Conservation (phyloP, 768 basidiomycete genomes). For the Xerocomus potaroensis region DNA sequence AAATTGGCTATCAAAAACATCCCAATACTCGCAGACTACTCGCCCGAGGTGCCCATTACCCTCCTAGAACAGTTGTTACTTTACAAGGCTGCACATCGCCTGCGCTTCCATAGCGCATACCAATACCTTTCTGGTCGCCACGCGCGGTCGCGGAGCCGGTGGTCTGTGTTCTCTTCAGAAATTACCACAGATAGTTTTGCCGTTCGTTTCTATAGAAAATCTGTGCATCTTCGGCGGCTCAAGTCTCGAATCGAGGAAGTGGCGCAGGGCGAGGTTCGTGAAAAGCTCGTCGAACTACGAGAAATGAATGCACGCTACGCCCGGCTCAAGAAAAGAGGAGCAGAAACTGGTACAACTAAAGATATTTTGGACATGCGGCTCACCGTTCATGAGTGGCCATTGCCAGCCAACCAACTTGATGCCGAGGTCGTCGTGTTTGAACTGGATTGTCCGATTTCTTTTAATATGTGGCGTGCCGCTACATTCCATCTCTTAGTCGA, state of each 20-base stretch:
- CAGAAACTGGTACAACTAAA: background rate
- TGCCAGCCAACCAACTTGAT: constrained; percentile 28
- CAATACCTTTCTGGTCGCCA: too few species aligned
- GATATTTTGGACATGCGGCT: background rate
- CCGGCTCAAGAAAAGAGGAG: too few species aligned
- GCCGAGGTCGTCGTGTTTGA: background rate
- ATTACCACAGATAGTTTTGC: background rate
- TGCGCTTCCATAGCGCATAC: too few species aligned
- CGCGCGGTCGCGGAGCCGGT: background rate
- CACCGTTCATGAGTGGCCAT: constrained; percentile 41
- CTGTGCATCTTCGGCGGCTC: background rate
- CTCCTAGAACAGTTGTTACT: too few species aligned
- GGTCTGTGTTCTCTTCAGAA: background rate
- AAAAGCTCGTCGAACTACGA: background rate
- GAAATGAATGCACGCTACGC: background rate
- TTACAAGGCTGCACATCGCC: too few species aligned
- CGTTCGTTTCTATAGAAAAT: background rate
- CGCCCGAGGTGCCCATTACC: too few species aligned
- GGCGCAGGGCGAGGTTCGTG: background rate
- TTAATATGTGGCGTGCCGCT: background rate
- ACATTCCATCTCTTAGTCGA: constrained; percentile 31
- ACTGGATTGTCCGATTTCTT: background rate
- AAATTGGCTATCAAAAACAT: too few species aligned
- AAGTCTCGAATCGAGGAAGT: background rate
- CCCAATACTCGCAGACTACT: too few species aligned